Percentiles rank a stretch among this genome's conserved stretches.
Conservation (phyloP, 768 basidiomycete species). For the Mycena rebaudengoi region DNA sequence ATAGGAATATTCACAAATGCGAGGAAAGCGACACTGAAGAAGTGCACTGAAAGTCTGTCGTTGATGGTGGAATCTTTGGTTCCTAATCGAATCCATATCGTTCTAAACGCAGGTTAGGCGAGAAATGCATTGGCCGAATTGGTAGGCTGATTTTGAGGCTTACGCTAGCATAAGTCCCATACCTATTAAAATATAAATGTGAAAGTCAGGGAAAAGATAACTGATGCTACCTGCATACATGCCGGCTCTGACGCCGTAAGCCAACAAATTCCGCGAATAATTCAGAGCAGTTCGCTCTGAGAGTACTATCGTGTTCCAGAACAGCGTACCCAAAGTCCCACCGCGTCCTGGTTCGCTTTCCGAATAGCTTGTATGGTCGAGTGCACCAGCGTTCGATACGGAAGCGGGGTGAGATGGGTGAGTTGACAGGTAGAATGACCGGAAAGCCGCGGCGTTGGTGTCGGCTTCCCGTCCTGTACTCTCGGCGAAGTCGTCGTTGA, state of each 20-base stretch:
- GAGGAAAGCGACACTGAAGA: constrained; percentile 65
- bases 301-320: constrained; percentile 56
- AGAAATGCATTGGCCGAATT: background rate
- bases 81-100: constrained; percentile 61
- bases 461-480: constrained; percentile 24
- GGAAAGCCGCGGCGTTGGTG: constrained; percentile 37
- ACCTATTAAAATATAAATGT: constrained; percentile 30
- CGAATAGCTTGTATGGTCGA: background rate
- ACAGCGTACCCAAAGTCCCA: constrained; percentile 37
- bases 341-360: constrained; percentile 36
- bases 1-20: constrained; percentile 47
- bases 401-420: background rate
- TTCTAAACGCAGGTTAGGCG: constrained; percentile 43
- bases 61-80: constrained; percentile 49
- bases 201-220: background rate
- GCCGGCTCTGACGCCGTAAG: constrained; percentile 62
- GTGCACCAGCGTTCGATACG: background rate
- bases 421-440: constrained; percentile 44
- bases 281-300: constrained; percentile 56
- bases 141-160: constrained; percentile 25
- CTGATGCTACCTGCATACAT: constrained; percentile 61
- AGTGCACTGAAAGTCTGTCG: constrained; percentile 60
- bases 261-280: constrained; percentile 62
- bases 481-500: constrained; percentile 55
- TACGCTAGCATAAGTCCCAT: constrained; percentile 57